Base-by-base conservation (phyloP, 2,329 filamentous ascomycete genomes). In the Trichoderma sp. region DNA sequence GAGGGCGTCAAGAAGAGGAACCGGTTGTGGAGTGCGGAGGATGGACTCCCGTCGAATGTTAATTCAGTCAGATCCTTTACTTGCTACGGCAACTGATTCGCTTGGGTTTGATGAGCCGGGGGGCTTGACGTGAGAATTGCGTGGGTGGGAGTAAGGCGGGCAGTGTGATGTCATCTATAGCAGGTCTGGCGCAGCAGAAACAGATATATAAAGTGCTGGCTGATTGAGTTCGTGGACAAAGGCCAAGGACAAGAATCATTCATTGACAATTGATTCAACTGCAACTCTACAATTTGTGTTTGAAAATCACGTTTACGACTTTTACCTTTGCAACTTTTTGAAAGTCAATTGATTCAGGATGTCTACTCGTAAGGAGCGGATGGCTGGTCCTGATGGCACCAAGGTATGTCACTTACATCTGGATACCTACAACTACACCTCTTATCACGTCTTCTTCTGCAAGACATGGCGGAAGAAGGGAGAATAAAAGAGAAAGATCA, bases 311-410 rank as follows among this genome's bases (percentile, higher is more conserved):
- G n/a, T n/a, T n/a, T n/a, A n/a, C n/a, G n/a, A n/a, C n/a, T n/a
- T n/a, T n/a, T n/a, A n/a, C n/a, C n/a, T n/a, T n/a, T n/a, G n/a
- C n/a, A n/a, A n/a, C n/a, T n/a, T n/a, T n/a, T 39, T 14, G 24
- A 41, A 17, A 26, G 12, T 39, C 30, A 19, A 61, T 2, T n/a
- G 5, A 3, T 3, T 3, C 17, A 41, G 30, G n/a, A 65, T 66
- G 65, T 48, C 61, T 60, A 60, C 65, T 45, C 59, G 43, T 2
- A 24, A 3, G 39, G 55, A 64, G 24, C 65, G 61, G 28, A 69
- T 67, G 56, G 51, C n/a, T 52, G 55, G n/a, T 26, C 66, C 34
- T 39, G 34, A 39, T 17, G 68, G 68, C 39, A 69, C 66, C 44
- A 69, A 69, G 66, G 68, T 67, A 52, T 7, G 44, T n/a, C 6